Evolutionary conservation across 805 yeast species (phyloP), one percentile per base, ranked within the genome.

Genomic region (Starmerella davenportii): DNA sequence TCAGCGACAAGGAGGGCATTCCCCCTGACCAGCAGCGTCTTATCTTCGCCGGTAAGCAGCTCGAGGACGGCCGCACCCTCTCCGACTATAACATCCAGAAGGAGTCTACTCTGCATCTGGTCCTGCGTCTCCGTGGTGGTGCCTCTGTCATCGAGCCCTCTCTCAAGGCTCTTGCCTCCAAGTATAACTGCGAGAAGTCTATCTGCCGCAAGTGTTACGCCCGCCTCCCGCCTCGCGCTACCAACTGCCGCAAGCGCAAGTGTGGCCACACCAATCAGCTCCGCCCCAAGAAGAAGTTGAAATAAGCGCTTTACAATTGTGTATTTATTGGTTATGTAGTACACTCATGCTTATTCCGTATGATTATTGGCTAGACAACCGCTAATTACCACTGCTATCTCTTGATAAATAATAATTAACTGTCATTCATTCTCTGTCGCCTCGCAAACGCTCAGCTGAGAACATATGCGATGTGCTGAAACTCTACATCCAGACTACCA

Each of bases 171-270:
- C 76, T 90, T 63, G 98, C 98, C 68, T 81, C 95, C 65, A 90
- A 90, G 74, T 90, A 79, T 87, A 90, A 90, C 93, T 90, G 96
- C 76, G 98, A 90, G 55, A 90, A 90, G 73, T 67, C 94, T 54
- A 87, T 90, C 67, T 90, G 98, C 78, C 92, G 98, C 72, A 81
- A 85, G 68, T 90, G 98, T 76, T 90, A 90, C 79, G 95, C 98
- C 61, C 90, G 98, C 77, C 85, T 90, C 65, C 98, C 98, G 64
- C 95, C 98, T 71, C 92, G 96, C 80, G 98, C 98, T 60, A 90
- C 96, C 70, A 90, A 90, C 95, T 90, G 98, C 79, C 84, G 98
- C 76, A 90, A 90, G 96, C 84, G 95, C 82, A 90, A 90, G 79
- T 90, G 98, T 73, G 98, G 98, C 64, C 98, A 90, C 92, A 75